These are phyloP conservation scores for Mortierella sp. DNA, from an alignment of 371 early-diverging fungal genomes.

Conservation along the genomic window DNA sequence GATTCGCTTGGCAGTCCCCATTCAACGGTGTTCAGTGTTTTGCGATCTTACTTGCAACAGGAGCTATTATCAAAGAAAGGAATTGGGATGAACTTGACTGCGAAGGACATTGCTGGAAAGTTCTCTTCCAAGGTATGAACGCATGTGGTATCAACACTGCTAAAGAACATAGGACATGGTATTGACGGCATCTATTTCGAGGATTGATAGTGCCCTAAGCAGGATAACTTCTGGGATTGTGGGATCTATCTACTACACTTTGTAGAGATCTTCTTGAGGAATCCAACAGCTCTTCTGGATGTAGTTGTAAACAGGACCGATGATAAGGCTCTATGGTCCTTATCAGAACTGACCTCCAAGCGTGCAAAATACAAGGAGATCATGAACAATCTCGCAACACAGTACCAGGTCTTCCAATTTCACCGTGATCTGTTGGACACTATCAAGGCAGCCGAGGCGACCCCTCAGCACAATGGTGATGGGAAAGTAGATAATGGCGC, in stretches of 20 bases:
- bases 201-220: constrained; percentile 55
- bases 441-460: constrained; percentile 22
- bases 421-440: constrained; percentile 23
- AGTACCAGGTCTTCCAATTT: constrained; percentile 26
- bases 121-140: constrained; percentile 52
- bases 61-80: constrained; percentile 46
- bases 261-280: constrained; percentile 59
- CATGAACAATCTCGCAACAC: constrained; percentile 17
- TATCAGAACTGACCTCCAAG: constrained; percentile 24
- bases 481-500: neutral
- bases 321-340: constrained; percentile 30
- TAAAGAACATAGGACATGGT: neutral
- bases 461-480: no score
- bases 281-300: constrained; percentile 48
- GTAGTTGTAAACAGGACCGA: constrained; percentile 38
- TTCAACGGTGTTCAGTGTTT: constrained; percentile 43
- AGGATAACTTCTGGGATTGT: constrained; percentile 72
- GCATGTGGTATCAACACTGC: no score
- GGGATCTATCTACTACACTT: constrained; percentile 71
- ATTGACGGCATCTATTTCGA: neutral
- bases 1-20: constrained; percentile 67
- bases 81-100: constrained; percentile 23
- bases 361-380: constrained; percentile 37
- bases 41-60: constrained; percentile 57
- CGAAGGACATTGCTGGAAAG: constrained; percentile 36